phyloP scores from a whole-genome alignment of 768 basidiomycete genomes.

The Macrolepiota fuliginosa region DNA sequence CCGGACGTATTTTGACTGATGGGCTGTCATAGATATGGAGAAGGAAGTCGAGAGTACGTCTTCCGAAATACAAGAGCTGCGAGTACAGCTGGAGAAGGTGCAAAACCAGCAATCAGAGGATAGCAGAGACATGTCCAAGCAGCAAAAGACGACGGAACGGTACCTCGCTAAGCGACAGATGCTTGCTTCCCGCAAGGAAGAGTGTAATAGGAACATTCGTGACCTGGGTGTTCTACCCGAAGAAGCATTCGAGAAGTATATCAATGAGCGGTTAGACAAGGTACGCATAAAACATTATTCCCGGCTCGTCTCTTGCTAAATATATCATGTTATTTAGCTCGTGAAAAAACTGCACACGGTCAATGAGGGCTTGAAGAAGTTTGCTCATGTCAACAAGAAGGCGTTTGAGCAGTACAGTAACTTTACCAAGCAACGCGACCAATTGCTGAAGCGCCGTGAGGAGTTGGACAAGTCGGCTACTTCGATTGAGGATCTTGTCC shows the following conservation, averaged over 20 bases:
- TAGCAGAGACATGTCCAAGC: slow-evolving; percentile 78
- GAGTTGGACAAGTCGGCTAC: slow-evolving; percentile 88
- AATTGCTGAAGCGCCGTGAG: slow-evolving; percentile 79
- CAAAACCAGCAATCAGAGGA: slow-evolving; percentile 88
- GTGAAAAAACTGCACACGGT: slow-evolving; percentile 90
- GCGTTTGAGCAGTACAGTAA: slow-evolving; percentile 98
- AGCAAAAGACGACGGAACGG: slow-evolving; percentile 94
- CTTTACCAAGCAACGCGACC: slow-evolving; percentile 96
- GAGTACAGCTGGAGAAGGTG: slow-evolving; percentile 62
- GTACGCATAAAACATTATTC: slow-evolving; percentile 40
- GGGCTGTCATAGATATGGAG: slow-evolving; percentile 53
- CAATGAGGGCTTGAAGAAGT: slow-evolving; percentile 93
- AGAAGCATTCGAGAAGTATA: slow-evolving; percentile 96
- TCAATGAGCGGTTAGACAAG: slow-evolving; percentile 81
- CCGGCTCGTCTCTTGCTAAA: background rate
- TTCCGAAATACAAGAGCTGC: slow-evolving; percentile 64
- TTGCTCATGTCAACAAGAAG: slow-evolving; percentile 98
- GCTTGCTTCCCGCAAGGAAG: slow-evolving; percentile 80
- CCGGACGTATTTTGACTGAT: background rate
- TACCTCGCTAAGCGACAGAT: slow-evolving; percentile 92
- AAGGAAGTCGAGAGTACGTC: slow-evolving; percentile 66
- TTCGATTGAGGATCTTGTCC: slow-evolving; percentile 91
- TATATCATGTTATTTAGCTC: slow-evolving; percentile 48
- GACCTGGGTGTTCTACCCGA: slow-evolving; percentile 96
- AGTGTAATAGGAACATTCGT: slow-evolving; percentile 92